These are phyloP conservation scores for Fusarium sp. DNA, from an alignment of 2,329 filamentous ascomycete species.

Conservation along the genomic window DNA sequence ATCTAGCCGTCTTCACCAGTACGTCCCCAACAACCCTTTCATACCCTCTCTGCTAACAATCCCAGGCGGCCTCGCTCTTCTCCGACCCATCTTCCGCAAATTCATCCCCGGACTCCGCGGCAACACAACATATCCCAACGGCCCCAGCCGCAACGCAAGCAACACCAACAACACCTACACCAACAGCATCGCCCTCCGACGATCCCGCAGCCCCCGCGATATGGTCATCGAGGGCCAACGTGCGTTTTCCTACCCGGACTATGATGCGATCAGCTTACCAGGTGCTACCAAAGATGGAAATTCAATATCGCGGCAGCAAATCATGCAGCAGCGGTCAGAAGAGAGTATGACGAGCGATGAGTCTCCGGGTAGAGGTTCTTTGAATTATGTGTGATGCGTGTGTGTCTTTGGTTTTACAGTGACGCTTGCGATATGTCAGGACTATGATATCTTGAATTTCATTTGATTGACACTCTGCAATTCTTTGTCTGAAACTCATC, in stretches of 20 bases:
- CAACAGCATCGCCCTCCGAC: constrained; percentile 3
- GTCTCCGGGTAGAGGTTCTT: constrained; percentile 21
- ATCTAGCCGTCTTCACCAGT: constrained; percentile 33
- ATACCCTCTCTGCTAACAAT: neutral
- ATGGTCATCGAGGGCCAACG: constrained; percentile 13
- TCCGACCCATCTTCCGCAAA: constrained; percentile 34
- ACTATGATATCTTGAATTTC: constrained; percentile 7
- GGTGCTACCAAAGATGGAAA: constrained; percentile 23
- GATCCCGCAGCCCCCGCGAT: constrained; percentile 1
- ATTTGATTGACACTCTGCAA: neutral
- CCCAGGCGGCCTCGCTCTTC: constrained; percentile 24
- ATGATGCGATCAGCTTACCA: constrained; percentile 37
- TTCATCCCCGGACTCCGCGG: constrained; percentile 28
- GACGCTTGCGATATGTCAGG: constrained; percentile 1
- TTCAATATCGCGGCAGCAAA: constrained; percentile 11
- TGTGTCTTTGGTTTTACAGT: neutral
- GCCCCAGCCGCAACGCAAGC: constrained; percentile 18
- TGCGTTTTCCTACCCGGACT: constrained; percentile 23
- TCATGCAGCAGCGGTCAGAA: constrained; percentile 15
- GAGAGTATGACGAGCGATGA: constrained; percentile 14
- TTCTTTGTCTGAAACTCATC: neutral
- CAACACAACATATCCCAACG: constrained; percentile 24
- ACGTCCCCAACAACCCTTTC: neutral
- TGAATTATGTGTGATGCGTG: constrained; percentile 17
- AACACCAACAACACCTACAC: constrained; percentile 3